Conservation (phyloP, 2,329 filamentous ascomycete species). For the Claviceps fusiformis region DNA sequence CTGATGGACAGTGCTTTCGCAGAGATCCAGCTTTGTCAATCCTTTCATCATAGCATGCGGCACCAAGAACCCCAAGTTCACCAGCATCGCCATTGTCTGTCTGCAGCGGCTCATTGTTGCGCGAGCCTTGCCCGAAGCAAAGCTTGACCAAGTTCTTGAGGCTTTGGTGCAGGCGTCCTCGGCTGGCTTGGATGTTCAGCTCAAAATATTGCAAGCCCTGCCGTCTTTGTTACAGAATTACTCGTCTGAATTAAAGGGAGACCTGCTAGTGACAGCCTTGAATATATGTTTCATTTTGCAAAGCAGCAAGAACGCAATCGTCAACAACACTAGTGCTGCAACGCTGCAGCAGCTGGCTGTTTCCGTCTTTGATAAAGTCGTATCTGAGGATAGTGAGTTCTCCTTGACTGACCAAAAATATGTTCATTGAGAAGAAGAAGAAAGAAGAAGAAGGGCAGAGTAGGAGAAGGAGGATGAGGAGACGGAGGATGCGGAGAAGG, state of each 20-base stretch:
- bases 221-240: slow-evolving; percentile 88
- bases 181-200: slow-evolving; percentile 74
- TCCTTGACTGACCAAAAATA: background rate
- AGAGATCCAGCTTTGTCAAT: slow-evolving; percentile 72
- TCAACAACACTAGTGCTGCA: slow-evolving; percentile 93
- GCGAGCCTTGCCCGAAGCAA: slow-evolving; percentile 62
- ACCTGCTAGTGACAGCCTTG: slow-evolving; percentile 66
- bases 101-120: slow-evolving; percentile 79
- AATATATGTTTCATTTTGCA: slow-evolving; percentile 89
- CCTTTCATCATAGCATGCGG: slow-evolving; percentile 89
- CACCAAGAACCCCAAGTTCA: slow-evolving; percentile 83
- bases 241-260: slow-evolving; percentile 63
- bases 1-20: slow-evolving; percentile 58
- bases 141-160: slow-evolving; percentile 75
- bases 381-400: slow-evolving; percentile 56
- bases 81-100: slow-evolving; percentile 73
- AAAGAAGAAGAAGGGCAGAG: no score
- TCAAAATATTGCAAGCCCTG: slow-evolving; percentile 88
- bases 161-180: slow-evolving; percentile 75
- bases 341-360: slow-evolving; percentile 90
- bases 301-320: slow-evolving; percentile 80
- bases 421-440: no score
- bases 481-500: no score
- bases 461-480: no score
- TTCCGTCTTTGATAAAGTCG: slow-evolving; percentile 84